Base-by-base conservation (phyloP, 345 rosid species). In the Bruguiera sexangula region DNA sequence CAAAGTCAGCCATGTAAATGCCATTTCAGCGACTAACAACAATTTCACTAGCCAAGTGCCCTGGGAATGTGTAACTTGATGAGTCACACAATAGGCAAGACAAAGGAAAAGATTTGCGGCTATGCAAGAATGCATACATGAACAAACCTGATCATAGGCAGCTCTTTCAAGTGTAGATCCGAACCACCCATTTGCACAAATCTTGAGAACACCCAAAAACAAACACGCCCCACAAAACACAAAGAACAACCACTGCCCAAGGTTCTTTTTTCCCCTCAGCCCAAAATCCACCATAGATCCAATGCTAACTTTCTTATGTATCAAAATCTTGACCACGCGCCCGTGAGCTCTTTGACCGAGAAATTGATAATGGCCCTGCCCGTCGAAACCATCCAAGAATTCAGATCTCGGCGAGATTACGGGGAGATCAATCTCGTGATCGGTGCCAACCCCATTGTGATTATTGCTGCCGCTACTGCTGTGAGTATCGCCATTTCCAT, bases 211-310 rank as follows among this genome's bases (percentile, higher is more conserved):
- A 58, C 97, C 96, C 79, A 89, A 63, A 80, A 92, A 92, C 82
- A 95, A 86, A 77, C 93, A 95, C 13, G 80, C 77, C 71, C 91
- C 96, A 71, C 96, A 95, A 43, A 92, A 95, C 9, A 69, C 53
- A 48, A 92, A 82, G 80, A 95, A 95, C 93, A 95, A 85, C 88
- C 82, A 86, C n/a, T 88, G 97, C 6, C 96, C 95, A 19, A 94
- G 82, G 67, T 82, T 87, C 85, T 83, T 94, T 86, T 65, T 87
- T 76, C 85, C 91, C 73, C 77, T 88, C 48, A 87, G 75, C 7
- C 95, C 92, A 39, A 91, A 80, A 37, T 84, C 90, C 70, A 82
- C 86, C 65, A 71, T 75, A 15, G 93, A 87, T 74, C 85, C 90
- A 76, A 85, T 78, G 15, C 65, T 69, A 2, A 81, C 85, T 63